These are phyloP conservation scores for Endoconidiophora polonica DNA, from an alignment of 2,329 filamentous ascomycete genomes.

Conservation along the genomic window DNA sequence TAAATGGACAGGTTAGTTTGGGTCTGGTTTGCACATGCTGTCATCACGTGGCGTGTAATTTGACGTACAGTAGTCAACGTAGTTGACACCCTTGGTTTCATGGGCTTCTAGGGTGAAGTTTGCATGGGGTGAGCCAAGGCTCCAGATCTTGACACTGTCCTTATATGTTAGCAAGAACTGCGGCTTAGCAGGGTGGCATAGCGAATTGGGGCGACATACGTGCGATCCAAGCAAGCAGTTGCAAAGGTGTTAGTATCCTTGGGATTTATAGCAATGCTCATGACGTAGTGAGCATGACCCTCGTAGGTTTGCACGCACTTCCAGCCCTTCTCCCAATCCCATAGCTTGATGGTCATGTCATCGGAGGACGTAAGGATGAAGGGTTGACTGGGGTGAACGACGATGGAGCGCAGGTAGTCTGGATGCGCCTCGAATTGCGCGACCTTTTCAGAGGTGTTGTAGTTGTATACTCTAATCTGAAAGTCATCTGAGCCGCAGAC, in stretches of 20 bases:
- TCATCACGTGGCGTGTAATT: not conserved
- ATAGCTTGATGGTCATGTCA: conserved; percentile 97
- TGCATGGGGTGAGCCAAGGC: conserved; percentile 75
- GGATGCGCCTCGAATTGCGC: conserved; percentile 94
- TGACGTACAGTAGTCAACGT: conserved; percentile 60
- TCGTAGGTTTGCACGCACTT: conserved; percentile 96
- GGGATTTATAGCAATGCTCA: conserved; percentile 92
- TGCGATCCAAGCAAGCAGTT: conserved; percentile 79
- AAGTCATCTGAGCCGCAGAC: conserved; percentile 93
- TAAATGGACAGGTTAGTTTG: not conserved
- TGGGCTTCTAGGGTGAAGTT: conserved; percentile 97
- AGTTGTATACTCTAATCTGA: conserved; percentile 81
- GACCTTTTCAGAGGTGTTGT: conserved; percentile 98
- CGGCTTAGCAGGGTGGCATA: not conserved
- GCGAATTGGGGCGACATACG: not conserved
- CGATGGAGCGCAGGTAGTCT: conserved; percentile 95
- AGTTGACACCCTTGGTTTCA: conserved; percentile 94
- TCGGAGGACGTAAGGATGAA: conserved; percentile 92
- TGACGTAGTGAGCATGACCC: conserved; percentile 90
- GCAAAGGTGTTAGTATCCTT: conserved; percentile 90
- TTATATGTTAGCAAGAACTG: not conserved
- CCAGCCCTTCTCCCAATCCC: conserved; percentile 98
- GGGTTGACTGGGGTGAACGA: conserved; percentile 84
- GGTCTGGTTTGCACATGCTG: not conserved
- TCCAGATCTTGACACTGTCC: conserved; percentile 89